phyloP scores from a whole-genome alignment of 495 filamentous ascomycete genomes.

The Podospora pseudocomata region DNA sequence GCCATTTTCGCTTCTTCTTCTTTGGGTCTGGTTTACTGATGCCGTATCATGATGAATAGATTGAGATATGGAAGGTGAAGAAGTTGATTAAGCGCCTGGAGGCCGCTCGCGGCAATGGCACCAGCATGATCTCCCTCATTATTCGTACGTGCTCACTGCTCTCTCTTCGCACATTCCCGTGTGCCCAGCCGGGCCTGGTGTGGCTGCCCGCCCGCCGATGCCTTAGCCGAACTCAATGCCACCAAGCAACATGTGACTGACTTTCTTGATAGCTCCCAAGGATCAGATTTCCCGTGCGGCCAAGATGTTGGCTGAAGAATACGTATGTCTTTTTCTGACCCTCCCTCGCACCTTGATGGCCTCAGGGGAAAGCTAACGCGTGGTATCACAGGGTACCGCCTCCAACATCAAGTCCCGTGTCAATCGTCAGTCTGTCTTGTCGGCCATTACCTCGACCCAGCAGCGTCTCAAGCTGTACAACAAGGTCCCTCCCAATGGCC shows the following conservation, averaged over 20 bases:
- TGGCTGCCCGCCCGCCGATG: neutral
- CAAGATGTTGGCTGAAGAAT: slow-evolving; percentile 99
- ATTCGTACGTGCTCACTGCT: slow-evolving; percentile 63
- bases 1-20: neutral
- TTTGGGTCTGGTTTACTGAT: slow-evolving; percentile 16
- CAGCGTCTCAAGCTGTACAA: slow-evolving; percentile 98
- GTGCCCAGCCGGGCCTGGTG: neutral
- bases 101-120: slow-evolving; percentile 89
- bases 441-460: slow-evolving; percentile 97
- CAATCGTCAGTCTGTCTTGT: slow-evolving; percentile 94
- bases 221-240: neutral
- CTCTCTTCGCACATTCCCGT: neutral
- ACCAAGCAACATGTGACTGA: slow-evolving; percentile 1
- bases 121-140: slow-evolving; percentile 97
- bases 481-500: slow-evolving; percentile 94
- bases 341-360: slow-evolving; percentile 14
- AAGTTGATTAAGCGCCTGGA: slow-evolving; percentile 96
- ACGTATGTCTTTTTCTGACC: slow-evolving; percentile 54
- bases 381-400: slow-evolving; percentile 69
- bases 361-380: slow-evolving; percentile 23
- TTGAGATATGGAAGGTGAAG: slow-evolving; percentile 85
- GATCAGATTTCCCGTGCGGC: slow-evolving; percentile 94
- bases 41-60: slow-evolving; percentile 32
- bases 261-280: slow-evolving; percentile 70
- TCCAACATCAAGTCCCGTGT: slow-evolving; percentile 99